Evolutionary conservation across 129 eudicot species (phyloP), one percentile per base, ranked within the genome.

Genomic region (Pulicaria dysenterica): DNA sequence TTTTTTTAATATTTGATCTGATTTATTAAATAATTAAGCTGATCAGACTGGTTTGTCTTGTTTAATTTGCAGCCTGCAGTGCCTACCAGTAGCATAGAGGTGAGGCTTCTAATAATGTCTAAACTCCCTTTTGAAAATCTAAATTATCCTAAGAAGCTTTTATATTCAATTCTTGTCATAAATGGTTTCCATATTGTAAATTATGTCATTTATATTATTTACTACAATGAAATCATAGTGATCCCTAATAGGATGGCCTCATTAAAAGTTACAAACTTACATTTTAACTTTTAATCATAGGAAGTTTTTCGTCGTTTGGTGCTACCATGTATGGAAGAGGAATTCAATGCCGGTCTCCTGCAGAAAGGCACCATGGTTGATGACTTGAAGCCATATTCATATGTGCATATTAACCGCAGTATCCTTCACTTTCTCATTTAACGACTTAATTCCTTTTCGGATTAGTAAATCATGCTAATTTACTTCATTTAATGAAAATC

Each of bases 351-450:
- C 65, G 89, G 81, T 53, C 77, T 34, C 49, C 71, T 75, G 12
- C 70, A 86, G 87, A 90, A 74, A 80, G 80, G 74, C 53, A 44
- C 57, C 12, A 46, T 65, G 36, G 82, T 65, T 69, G 75, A 77
- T 53, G 82, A 69, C 64, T 19, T 60, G 78, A 83, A 83, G 65
- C 89, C 80, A 58, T 83, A 83, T 71, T 74, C 89, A 40, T 90
- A 87, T 60, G 81, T 79, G 64, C 84, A 81, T 67, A 87, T 87
- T 24, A 83, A 75, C 49, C 79, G 88, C 57, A 90, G 95, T 90
- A 90, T 90, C 95, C 95, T 77, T 40, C 76, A 31, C 61, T 13
- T 73, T 37, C 48, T 34, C 14, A 7, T 39, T 51, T 62, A 12
- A 17, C 2, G 16, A 31, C 11, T 17, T 56, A 31, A 44, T 57